A percentile compares a stretch with the other conserved stretches of the same genome.
Conservation (phyloP, 768 basidiomycete genomes). For the Tricholoma bakamatsutake region DNA sequence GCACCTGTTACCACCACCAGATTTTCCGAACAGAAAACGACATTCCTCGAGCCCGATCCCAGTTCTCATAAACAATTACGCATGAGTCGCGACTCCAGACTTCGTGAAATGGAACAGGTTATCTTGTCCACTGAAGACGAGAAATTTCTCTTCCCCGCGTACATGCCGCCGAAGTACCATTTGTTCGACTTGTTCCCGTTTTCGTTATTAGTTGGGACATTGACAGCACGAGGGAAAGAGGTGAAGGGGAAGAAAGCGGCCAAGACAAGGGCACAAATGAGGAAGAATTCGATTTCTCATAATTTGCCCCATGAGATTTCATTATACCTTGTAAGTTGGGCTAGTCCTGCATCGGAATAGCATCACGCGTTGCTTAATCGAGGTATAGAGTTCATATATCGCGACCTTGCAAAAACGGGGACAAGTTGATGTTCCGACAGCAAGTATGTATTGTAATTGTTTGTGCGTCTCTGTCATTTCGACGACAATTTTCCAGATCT, state of each 20-base stretch:
- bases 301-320: conserved; percentile 69
- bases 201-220: conserved; percentile 44
- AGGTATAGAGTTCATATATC: conserved; percentile 59
- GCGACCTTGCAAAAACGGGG: conserved; percentile 54
- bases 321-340: conserved; percentile 49
- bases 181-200: conserved; percentile 67
- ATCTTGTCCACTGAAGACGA: conserved; percentile 39
- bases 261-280: conserved; percentile 44
- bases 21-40: conserved; percentile 12
- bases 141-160: conserved; percentile 43
- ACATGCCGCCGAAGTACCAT: conserved; percentile 52
- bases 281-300: conserved; percentile 39
- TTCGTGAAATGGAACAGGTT: conserved; percentile 21
- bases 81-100: background rate
- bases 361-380: background rate
- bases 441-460: conserved; percentile 34
- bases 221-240: conserved; percentile 42
- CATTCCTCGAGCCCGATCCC: background rate
- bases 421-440: conserved; percentile 52
- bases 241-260: conserved; percentile 62
- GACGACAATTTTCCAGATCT: conserved; percentile 27
- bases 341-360: background rate
- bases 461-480: background rate
- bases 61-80: background rate
- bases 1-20: conserved; percentile 17